Conservation (phyloP, 495 filamentous ascomycete genomes). For the Ramalina peruviana region DNA sequence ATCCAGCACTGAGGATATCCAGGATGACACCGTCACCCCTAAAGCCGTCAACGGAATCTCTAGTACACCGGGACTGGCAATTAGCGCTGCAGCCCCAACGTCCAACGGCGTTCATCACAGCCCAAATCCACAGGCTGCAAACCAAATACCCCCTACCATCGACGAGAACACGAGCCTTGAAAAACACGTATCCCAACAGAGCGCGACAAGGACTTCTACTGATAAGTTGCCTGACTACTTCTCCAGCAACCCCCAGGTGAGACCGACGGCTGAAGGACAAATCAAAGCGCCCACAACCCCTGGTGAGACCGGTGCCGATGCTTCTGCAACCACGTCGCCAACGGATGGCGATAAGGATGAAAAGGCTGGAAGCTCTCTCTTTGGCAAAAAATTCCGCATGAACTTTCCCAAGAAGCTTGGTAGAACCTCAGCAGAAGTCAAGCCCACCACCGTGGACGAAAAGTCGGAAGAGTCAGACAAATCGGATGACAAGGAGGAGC, state of each 20-base stretch:
- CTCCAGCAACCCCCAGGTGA: conserved; percentile 27
- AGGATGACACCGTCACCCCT: conserved; percentile 49
- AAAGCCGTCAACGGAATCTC: conserved; percentile 41
- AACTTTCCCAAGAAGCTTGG: conserved; percentile 76
- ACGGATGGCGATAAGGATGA: conserved; percentile 57
- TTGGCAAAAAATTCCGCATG: conserved; percentile 81
- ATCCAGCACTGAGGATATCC: conserved; percentile 33
- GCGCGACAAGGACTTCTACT: conserved; percentile 29
- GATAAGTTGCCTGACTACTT: conserved; percentile 54
- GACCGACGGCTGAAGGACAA: conserved; percentile 16
- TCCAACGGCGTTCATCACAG: conserved; percentile 17
- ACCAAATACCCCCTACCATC: conserved; percentile 31
- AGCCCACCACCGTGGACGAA: conserved; percentile 64
- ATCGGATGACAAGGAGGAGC: conserved; percentile 38
- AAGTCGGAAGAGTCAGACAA: conserved; percentile 67
- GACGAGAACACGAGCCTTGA: conserved; percentile 35
- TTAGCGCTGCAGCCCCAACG: conserved; percentile 64
- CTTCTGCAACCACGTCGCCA: conserved; percentile 41
- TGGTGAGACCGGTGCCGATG: conserved; percentile 25
- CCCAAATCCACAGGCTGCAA: conserved; percentile 5
- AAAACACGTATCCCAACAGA: conserved; percentile 28
- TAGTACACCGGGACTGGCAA: conserved; percentile 60
- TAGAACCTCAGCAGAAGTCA: conserved; percentile 61
- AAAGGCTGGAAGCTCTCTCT: conserved; percentile 56
- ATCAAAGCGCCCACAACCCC: conserved; percentile 31